A percentile compares a stretch with the other conserved stretches of the same genome.
Evolutionary conservation across 2,329 filamentous ascomycete species (phyloP).

Genomic region (Neofusicoccum cordaticola): DNA sequence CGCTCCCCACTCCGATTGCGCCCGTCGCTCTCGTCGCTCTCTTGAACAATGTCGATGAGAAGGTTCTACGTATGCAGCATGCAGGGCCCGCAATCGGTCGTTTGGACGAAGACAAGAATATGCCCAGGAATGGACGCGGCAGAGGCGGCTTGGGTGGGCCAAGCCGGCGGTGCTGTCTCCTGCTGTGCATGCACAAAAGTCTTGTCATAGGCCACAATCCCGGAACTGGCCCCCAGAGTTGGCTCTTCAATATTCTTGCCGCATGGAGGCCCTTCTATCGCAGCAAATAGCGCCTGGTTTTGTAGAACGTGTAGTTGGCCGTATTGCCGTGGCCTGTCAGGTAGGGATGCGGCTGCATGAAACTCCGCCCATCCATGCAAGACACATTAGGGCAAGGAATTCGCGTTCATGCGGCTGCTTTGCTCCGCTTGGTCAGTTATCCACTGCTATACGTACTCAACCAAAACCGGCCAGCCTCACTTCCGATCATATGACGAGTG

Average conservation of each 20-base stretch:
- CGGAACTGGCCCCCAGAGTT: background rate
- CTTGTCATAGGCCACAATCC: background rate
- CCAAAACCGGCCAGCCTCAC: background rate
- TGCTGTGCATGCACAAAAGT: background rate
- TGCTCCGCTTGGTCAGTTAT: background rate
- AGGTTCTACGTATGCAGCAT: background rate
- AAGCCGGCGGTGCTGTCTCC: slow-evolving; percentile 2
- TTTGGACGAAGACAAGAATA: background rate
- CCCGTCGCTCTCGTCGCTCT: background rate
- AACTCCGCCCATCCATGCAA: background rate
- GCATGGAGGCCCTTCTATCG: background rate
- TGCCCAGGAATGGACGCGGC: background rate
- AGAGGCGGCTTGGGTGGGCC: background rate
- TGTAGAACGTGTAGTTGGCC: background rate
- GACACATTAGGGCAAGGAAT: background rate
- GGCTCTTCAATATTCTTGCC: background rate
- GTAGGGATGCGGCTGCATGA: slow-evolving; percentile 1
- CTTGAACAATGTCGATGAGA: no score
- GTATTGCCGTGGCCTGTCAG: background rate
- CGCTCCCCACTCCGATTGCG: background rate
- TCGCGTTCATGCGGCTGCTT: slow-evolving; percentile 8
- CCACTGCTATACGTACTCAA: background rate
- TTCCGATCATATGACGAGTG: background rate
- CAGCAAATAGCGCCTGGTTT: background rate
- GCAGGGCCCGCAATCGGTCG: slow-evolving; percentile 7